Base-by-base conservation (phyloP, 1,284 basidiomycete genomes). In the Malassezia japonica region DNA sequence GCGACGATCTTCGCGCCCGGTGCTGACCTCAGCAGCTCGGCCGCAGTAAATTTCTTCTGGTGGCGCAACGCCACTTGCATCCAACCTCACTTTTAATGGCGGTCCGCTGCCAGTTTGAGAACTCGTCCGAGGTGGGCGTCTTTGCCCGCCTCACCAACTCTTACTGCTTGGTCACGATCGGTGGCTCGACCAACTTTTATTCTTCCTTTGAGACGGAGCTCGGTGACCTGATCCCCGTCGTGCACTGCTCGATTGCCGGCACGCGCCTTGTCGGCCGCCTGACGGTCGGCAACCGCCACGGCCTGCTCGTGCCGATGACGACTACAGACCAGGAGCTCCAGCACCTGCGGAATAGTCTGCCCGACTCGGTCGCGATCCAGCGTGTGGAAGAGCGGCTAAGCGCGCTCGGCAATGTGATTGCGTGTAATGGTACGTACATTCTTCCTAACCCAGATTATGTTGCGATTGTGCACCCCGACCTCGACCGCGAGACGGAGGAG, bases 261-360 rank as follows among this genome's bases (percentile, higher is more conserved):
- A 96, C 89, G 4, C 83, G 92, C 57, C 92, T 98, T 67, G 78
- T 98, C 59, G 92, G 94, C 27, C 82, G 92, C 57, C 75, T 98
- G 65, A 90, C 88, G 48, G 90, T 90, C 72, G 90, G 90, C 83
- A 64, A 60, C 59, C 52, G 88, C 62, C 90, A 98, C 75, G 92
- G 92, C 53, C 81, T 99, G 31, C 85, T 99, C 55, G 89, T 99
- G 13, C 92, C 92, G 3, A 83, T 85, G 45, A 86, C 90, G 44
- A 94, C 94, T 40, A 94, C 91, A 46, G 94, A 98, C 74, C 92
- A 96, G 74, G 94, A 98, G 75, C 81, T 98, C 6, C 92, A 98
- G 75, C 92, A 99, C 74, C 80, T 99, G 52, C 83, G 92, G 44
- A 99, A 98, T 74, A 83, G 89, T n/a, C 79, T 98, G 21, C 94